A percentile compares a stretch with the other conserved stretches of the same genome.
phyloP scores from a whole-genome alignment of 2,329 filamentous ascomycete genomes.

The Trichoderma semiorbis region DNA sequence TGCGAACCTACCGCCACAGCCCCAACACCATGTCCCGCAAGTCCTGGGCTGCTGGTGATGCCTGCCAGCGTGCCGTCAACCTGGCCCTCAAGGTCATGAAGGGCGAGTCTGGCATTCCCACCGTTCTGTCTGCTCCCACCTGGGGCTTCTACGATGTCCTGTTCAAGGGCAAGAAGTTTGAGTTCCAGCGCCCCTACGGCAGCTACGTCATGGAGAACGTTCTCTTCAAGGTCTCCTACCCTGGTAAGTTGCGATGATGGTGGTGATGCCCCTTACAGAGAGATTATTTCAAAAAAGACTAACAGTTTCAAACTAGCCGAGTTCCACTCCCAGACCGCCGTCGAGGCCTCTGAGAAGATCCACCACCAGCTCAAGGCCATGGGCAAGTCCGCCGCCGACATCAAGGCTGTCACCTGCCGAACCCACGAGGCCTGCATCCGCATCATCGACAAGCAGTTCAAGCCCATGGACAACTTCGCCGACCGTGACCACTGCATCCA shows the following conservation, averaged over 20 bases:
- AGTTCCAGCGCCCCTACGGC: slow-evolving; percentile 93
- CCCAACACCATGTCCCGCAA: slow-evolving; percentile 99
- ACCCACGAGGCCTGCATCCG: slow-evolving; percentile 98
- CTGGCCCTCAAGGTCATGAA: slow-evolving; percentile 85
- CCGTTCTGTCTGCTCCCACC: slow-evolving; percentile 83
- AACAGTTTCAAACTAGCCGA: slow-evolving; percentile 56
- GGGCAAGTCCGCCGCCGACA: slow-evolving; percentile 90
- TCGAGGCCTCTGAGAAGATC: slow-evolving; percentile 89
- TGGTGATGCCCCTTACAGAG: not conserved
- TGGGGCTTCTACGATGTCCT: slow-evolving; percentile 99
- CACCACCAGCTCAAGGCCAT: slow-evolving; percentile 75
- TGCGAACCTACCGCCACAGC: slow-evolving; percentile 94
- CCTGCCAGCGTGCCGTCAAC: slow-evolving; percentile 93
- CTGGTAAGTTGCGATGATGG: slow-evolving; percentile 54
- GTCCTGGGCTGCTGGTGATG: slow-evolving; percentile 97
- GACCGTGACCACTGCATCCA: slow-evolving; percentile 99
- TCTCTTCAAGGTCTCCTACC: slow-evolving; percentile 99
- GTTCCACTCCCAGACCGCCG: slow-evolving; percentile 98
- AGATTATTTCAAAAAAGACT: not conserved
- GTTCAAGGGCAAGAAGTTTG: slow-evolving; percentile 92
- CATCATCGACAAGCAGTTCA: slow-evolving; percentile 99
- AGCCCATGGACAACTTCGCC: slow-evolving; percentile 99
- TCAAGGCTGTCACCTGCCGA: slow-evolving; percentile 88
- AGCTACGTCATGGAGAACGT: slow-evolving; percentile 99
- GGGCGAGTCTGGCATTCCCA: slow-evolving; percentile 87